phyloP scores from a whole-genome alignment of 495 filamentous ascomycete genomes.

The Tetracladium marchalianum region DNA sequence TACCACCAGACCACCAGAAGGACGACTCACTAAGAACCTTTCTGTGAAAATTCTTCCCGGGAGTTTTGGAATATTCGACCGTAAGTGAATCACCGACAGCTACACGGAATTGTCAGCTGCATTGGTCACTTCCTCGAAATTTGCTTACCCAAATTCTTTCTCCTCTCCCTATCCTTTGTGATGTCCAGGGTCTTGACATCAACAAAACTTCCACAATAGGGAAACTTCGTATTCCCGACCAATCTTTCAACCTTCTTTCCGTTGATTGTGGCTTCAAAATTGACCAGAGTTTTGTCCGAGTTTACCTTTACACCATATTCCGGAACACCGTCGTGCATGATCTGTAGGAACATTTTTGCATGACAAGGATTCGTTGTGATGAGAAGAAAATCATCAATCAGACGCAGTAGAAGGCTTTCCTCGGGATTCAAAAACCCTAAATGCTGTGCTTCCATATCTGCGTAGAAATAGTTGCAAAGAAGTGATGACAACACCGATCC shows the following conservation, averaged over 20 bases:
- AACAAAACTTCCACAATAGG: constrained; percentile 79
- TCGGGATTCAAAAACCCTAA: constrained; percentile 52
- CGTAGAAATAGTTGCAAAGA: constrained; percentile 93
- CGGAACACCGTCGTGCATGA: constrained; percentile 70
- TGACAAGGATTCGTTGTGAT: constrained; percentile 59
- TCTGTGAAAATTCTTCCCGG: constrained; percentile 65
- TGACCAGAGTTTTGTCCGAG: constrained; percentile 69
- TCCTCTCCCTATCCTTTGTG: constrained; percentile 12
- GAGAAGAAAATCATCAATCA: constrained; percentile 89
- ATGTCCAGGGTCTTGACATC: constrained; percentile 70
- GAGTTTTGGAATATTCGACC: constrained; percentile 57
- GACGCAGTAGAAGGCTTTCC: constrained; percentile 60
- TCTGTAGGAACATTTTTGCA: constrained; percentile 59
- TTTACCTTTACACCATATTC: constrained; percentile 76
- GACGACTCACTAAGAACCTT: constrained; percentile 56
- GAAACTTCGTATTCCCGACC: constrained; percentile 47
- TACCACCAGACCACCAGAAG: neutral
- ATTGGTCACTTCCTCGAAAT: neutral
- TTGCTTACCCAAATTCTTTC: constrained; percentile 13
- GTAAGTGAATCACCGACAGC: constrained; percentile 51
- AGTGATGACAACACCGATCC: constrained; percentile 78
- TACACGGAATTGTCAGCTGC: neutral
- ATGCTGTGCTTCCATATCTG: constrained; percentile 61
- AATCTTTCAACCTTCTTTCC: constrained; percentile 42
- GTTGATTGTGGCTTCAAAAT: constrained; percentile 61